A percentile compares a stretch with the other conserved stretches of the same genome.
These are phyloP conservation scores for Penicillium coprophilum DNA, from an alignment of 495 filamentous ascomycete genomes.

Conservation along the genomic window DNA sequence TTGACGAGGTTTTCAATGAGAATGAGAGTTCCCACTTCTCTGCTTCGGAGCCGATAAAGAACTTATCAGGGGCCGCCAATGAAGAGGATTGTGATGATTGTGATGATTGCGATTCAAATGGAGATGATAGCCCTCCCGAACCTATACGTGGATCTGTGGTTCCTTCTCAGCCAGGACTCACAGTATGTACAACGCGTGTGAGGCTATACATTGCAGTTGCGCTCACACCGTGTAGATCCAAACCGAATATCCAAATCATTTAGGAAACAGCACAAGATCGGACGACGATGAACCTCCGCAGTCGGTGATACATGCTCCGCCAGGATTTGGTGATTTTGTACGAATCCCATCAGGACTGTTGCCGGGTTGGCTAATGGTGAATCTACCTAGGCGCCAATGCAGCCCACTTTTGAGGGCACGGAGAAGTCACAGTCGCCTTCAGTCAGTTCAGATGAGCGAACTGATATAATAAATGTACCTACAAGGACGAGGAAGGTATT, in stretches of 20 bases:
- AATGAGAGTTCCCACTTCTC: conserved; percentile 5
- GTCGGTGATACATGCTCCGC: conserved; percentile 85
- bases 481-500: conserved; percentile 21
- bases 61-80: neutral
- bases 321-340: conserved; percentile 77
- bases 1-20: neutral
- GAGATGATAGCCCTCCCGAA: conserved; percentile 6
- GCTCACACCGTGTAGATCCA: conserved; percentile 50
- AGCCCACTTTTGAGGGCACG: neutral
- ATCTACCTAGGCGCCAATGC: conserved; percentile 7
- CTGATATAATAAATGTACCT: conserved; percentile 16
- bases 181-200: conserved; percentile 28
- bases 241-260: conserved; percentile 56
- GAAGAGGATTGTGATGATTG: conserved; percentile 2
- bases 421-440: conserved; percentile 10
- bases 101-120: neutral
- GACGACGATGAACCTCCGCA: conserved; percentile 70
- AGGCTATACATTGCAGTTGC: neutral
- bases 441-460: conserved; percentile 5
- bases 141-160: conserved; percentile 6
- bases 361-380: conserved; percentile 2
- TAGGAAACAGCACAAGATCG: conserved; percentile 49
- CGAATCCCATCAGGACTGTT: conserved; percentile 27
- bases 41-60: neutral
- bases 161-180: conserved; percentile 30